These are phyloP conservation scores for Polyplosphaeria fusca DNA, from an alignment of 495 filamentous ascomycete species.

Conservation along the genomic window DNA sequence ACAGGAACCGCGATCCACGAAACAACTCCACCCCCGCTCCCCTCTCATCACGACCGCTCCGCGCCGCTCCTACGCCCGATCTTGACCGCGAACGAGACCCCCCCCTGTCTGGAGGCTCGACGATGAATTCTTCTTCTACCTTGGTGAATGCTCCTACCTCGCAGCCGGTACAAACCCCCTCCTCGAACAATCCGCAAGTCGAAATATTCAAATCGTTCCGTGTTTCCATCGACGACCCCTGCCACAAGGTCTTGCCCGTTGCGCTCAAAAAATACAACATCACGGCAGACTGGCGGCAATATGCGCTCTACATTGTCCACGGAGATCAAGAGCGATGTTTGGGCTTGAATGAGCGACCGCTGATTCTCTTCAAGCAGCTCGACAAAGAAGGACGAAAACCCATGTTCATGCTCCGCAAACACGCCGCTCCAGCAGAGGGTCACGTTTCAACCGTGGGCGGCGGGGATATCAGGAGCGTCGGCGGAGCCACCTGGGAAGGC, in stretches of 20 bases:
- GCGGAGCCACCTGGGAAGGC: conserved; percentile 23
- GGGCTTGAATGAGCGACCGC: conserved; percentile 83
- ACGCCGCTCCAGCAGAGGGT: conserved; percentile 45
- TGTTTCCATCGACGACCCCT: conserved; percentile 95
- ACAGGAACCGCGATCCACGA: conserved; percentile 26
- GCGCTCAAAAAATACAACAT: conserved; percentile 98
- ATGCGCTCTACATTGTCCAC: conserved; percentile 95
- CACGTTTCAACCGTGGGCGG: conserved; percentile 32
- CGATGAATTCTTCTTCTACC: conserved; percentile 38
- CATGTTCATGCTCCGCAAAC: conserved; percentile 95
- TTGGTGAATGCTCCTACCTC: conserved; percentile 31
- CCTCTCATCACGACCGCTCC: conserved; percentile 28
- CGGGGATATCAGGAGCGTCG: conserved; percentile 9
- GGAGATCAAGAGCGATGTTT: conserved; percentile 95
- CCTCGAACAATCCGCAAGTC: conserved; percentile 52
- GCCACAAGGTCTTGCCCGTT: conserved; percentile 93
- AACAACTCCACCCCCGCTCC: conserved; percentile 24
- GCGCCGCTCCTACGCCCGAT: conserved; percentile 47
- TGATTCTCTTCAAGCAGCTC: conserved; percentile 94
- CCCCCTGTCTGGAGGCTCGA: conserved; percentile 37
- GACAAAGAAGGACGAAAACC: conserved; percentile 95
- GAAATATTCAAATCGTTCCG: conserved; percentile 99
- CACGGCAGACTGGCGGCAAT: conserved; percentile 92
- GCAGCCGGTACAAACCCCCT: conserved; percentile 49
- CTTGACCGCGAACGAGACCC: conserved; percentile 48